phyloP scores from a whole-genome alignment of 768 basidiomycete genomes.

The Phanerochaete sordida region DNA sequence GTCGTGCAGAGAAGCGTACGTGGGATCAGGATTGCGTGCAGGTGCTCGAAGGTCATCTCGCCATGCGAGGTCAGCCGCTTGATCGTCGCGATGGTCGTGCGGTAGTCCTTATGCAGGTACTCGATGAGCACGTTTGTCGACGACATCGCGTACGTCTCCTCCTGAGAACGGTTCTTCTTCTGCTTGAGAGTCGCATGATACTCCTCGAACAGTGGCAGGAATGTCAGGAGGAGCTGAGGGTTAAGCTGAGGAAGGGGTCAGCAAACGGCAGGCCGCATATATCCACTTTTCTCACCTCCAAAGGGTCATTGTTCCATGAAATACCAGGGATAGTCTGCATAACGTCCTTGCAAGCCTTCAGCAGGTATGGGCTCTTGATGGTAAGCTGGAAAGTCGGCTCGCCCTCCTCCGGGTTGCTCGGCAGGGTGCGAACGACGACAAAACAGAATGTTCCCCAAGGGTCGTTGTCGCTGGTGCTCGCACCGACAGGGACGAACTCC shows the following conservation, averaged over 20 bases:
- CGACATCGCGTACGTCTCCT: conserved; percentile 40
- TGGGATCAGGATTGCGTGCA: conserved; percentile 55
- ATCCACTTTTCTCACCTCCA: conserved; percentile 35
- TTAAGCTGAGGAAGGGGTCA: conserved; percentile 36
- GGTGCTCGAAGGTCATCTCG: conserved; percentile 55
- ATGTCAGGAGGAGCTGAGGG: conserved; percentile 52
- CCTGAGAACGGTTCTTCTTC: conserved; percentile 32
- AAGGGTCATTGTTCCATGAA: conserved; percentile 57
- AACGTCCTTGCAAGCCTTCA: conserved; percentile 56
- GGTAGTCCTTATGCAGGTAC: conserved; percentile 48
- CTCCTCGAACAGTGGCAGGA: conserved; percentile 41
- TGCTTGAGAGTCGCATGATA: conserved; percentile 39
- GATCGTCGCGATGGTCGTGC: conserved; percentile 42
- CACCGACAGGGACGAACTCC: conserved; percentile 40
- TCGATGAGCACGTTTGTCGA: conserved; percentile 47
- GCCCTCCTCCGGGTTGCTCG: conserved; percentile 27
- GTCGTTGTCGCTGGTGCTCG: conserved; percentile 34
- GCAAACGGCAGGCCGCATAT: too few relatives aligned
- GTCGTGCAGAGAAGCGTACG: conserved; percentile 45
- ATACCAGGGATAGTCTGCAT: conserved; percentile 52
- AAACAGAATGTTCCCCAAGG: conserved; percentile 57
- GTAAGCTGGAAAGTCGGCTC: conserved; percentile 50
- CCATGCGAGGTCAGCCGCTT: conserved; percentile 45
- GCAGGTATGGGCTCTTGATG: conserved; percentile 56
- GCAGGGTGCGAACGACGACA: conserved; percentile 52